phyloP scores from a whole-genome alignment of 805 yeast genomes.

The Yarrowia bubula region DNA sequence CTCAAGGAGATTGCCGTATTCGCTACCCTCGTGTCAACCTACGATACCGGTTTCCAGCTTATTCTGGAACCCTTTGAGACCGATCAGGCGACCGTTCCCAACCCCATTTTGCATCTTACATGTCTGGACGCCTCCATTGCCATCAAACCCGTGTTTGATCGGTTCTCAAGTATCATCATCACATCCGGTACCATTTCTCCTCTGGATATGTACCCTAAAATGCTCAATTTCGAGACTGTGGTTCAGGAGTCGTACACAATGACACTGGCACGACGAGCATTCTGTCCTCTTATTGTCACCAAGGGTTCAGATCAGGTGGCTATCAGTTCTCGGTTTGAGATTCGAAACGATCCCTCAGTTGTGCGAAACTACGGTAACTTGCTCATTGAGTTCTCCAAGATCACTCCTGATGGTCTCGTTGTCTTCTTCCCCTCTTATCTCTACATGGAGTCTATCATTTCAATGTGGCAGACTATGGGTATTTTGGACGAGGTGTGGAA shows the following conservation, averaged over 20 bases:
- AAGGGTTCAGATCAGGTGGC: slow-evolving; percentile 98
- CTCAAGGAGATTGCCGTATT: slow-evolving; percentile 94
- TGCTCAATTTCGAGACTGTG: slow-evolving; percentile 87
- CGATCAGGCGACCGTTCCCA: slow-evolving; percentile 93
- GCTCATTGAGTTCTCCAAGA: slow-evolving; percentile 86
- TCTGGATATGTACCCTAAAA: slow-evolving; percentile 95
- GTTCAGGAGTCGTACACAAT: slow-evolving; percentile 92
- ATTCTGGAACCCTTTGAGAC: slow-evolving; percentile 96
- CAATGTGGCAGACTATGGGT: slow-evolving; percentile 99
- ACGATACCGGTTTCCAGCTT: slow-evolving; percentile 86
- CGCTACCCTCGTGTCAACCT: slow-evolving; percentile 93
- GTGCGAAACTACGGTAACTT: slow-evolving; percentile 95
- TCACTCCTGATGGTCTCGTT: slow-evolving; percentile 97
- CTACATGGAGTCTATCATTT: slow-evolving; percentile 96
- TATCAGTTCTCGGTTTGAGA: slow-evolving; percentile 92
- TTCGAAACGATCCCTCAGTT: slow-evolving; percentile 95
- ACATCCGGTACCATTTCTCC: slow-evolving; percentile 99
- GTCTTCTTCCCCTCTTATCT: slow-evolving; percentile 96
- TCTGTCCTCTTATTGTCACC: slow-evolving; percentile 92
- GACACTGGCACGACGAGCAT: slow-evolving; percentile 90
- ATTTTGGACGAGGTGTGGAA: slow-evolving; percentile 98
- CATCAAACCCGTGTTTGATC: slow-evolving; percentile 92
- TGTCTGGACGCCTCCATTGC: slow-evolving; percentile 98
- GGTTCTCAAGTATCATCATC: slow-evolving; percentile 86
- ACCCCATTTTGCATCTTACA: slow-evolving; percentile 88